phyloP scores from a whole-genome alignment of 1,139 yeast genomes.

The Waltiozyma sp. region DNA sequence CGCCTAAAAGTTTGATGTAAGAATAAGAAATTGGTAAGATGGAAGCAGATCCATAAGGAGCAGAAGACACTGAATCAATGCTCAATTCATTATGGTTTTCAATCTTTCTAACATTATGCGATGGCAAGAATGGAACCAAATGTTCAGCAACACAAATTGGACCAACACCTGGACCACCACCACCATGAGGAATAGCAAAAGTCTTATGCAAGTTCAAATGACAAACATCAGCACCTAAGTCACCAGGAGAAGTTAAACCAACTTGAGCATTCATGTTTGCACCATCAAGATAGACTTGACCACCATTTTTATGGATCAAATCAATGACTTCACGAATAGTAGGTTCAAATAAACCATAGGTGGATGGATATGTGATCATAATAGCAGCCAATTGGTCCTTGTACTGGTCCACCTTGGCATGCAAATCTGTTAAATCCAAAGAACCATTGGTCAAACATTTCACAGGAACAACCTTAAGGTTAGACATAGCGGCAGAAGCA shows the following conservation, averaged over 20 bases:
- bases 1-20: slow-evolving; percentile 89
- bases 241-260: slow-evolving; percentile 95
- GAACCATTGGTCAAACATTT: slow-evolving; percentile 83
- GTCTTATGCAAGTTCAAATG: slow-evolving; percentile 95
- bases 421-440: slow-evolving; percentile 67
- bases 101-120: slow-evolving; percentile 54
- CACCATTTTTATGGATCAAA: slow-evolving; percentile 75
- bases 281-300: slow-evolving; percentile 95
- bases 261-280: slow-evolving; percentile 99
- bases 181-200: slow-evolving; percentile 96
- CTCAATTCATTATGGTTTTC: slow-evolving; percentile 36
- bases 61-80: slow-evolving; percentile 76
- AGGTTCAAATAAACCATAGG: slow-evolving; percentile 93
- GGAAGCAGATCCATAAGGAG: slow-evolving; percentile 93
- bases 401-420: slow-evolving; percentile 62
- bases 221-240: slow-evolving; percentile 97
- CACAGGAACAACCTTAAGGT: slow-evolving; percentile 84
- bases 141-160: slow-evolving; percentile 91
- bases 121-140: slow-evolving; percentile 73
- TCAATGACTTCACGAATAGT: slow-evolving; percentile 79
- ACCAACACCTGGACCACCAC: slow-evolving; percentile 99
- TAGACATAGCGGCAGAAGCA: slow-evolving; percentile 97
- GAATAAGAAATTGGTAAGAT: slow-evolving; percentile 91
- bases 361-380: slow-evolving; percentile 96
- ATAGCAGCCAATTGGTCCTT: slow-evolving; percentile 68